Base-by-base conservation (phyloP, 2,329 filamentous ascomycete species). In the Beauveria sp. region DNA sequence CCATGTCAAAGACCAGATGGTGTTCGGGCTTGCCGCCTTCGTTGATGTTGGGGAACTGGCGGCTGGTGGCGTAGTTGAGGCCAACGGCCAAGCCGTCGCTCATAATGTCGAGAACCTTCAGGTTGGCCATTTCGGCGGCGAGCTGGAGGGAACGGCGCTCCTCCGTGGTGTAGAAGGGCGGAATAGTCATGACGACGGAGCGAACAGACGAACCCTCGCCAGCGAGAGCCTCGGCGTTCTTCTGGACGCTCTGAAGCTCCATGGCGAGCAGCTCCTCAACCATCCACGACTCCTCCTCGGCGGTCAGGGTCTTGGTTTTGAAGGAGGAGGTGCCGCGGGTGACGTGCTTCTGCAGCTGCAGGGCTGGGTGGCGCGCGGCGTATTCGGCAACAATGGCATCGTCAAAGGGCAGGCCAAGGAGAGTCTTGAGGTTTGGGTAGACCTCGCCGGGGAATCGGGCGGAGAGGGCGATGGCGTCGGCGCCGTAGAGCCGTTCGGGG, bases 1-100 rank as follows among this genome's bases (percentile, higher is more conserved):
- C 95, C 93, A 99, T 98, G 72, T 99, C 95, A 71, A 95, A 99
- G 34, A 99, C 86, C 73, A 99, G 78, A 76, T 99, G 91, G 68
- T 93, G 85, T 75, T 99, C 95, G 0, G 95, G 88, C 78, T 92
- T 92, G 66, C 84, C 88, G 60, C 91, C 91, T 59, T 95, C 87
- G 60, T 85, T 89, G 63, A 95, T 80, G 68, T 85, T 91, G 43
- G 93, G 91, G 75, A 98, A 99, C 18, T 89, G 91, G 69, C 95
- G 86, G 70, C 85, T 89, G 30, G 92, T 97, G 49, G 95, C 95
- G 74, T 98, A 99, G 77, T 99, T 96, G 67, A 99, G 77, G 28
- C 92, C 95, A 62, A 99, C 93, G 38, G 95, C 92, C 64, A 97
- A 77, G 18, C 93, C 93, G 71, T 99, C 95, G 66, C 88, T 95